Evolutionary conservation across 768 basidiomycete genomes (phyloP).

Genomic region (Mycena metata): DNA sequence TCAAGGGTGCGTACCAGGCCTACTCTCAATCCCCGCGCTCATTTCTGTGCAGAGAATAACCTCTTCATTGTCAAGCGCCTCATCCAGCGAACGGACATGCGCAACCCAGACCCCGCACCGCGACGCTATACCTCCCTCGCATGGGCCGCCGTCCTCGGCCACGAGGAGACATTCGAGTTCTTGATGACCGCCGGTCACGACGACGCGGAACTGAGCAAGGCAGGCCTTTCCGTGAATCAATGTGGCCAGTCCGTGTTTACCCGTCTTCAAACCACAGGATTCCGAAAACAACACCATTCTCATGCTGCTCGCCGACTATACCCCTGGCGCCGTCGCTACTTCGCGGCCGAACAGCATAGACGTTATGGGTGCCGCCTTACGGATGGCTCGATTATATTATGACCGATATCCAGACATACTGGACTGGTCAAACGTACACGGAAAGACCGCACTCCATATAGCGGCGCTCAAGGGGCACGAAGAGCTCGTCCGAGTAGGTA

Average conservation of each 20-base stretch:
- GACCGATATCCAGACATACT: constrained; percentile 89
- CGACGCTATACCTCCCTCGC: constrained; percentile 89
- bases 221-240: constrained; percentile 53
- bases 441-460: constrained; percentile 91
- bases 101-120: constrained; percentile 86
- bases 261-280: constrained; percentile 67
- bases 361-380: constrained; percentile 77
- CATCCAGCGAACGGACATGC: constrained; percentile 87
- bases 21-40: constrained; percentile 24
- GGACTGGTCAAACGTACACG: constrained; percentile 93
- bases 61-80: constrained; percentile 93
- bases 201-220: constrained; percentile 92
- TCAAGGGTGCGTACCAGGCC: constrained; percentile 68
- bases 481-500: constrained; percentile 84
- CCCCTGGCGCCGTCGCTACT: constrained; percentile 52
- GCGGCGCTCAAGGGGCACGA: constrained; percentile 92
- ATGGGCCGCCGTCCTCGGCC: constrained; percentile 91
- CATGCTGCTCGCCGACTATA: constrained; percentile 90
- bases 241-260: constrained; percentile 31
- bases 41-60: constrained; percentile 82
- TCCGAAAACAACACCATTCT: constrained; percentile 93
- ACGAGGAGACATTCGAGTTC: constrained; percentile 95
- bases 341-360: constrained; percentile 67
- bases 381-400: constrained; percentile 90
- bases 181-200: constrained; percentile 89